Evolutionary conservation across 208 protist species (phyloP).

Genomic region (Trypanosoma conorhini): DNA sequence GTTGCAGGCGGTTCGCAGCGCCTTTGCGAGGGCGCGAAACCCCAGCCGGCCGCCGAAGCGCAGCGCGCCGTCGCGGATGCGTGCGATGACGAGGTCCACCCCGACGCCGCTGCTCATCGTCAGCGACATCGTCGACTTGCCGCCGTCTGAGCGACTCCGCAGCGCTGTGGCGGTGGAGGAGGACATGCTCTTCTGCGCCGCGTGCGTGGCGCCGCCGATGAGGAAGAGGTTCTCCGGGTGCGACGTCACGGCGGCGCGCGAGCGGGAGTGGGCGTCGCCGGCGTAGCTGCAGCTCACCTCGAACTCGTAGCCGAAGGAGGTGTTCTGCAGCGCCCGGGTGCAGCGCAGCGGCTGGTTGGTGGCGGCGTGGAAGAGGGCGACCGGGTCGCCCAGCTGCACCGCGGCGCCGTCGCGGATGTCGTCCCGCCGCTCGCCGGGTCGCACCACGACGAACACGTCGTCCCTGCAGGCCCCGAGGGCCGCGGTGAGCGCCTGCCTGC

Average conservation of each 20-base stretch:
- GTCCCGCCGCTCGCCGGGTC: conserved; percentile 44
- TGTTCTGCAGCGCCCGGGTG: conserved; percentile 32
- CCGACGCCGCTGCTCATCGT: conserved; percentile 45
- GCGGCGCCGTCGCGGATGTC: conserved; percentile 54
- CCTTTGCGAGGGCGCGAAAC: conserved; percentile 69
- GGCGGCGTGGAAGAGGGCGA: conserved; percentile 72
- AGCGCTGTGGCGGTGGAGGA: neutral
- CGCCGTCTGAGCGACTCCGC: neutral
- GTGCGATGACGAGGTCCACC: conserved; percentile 46
- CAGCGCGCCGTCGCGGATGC: conserved; percentile 66
- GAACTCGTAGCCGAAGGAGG: conserved; percentile 69
- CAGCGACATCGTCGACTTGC: conserved; percentile 24
- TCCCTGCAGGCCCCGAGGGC: conserved; percentile 51
- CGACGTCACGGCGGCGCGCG: conserved; percentile 42
- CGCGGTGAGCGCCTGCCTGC: conserved; percentile 45
- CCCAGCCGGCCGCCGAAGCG: conserved; percentile 65
- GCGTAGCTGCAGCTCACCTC: conserved; percentile 60
- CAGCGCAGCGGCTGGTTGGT: conserved; percentile 70
- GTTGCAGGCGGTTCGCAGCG: conserved; percentile 73
- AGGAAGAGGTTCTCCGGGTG: conserved; percentile 70
- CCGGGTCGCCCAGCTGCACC: conserved; percentile 66
- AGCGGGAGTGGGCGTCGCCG: conserved; percentile 35
- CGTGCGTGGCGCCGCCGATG: conserved; percentile 27
- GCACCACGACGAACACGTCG: conserved; percentile 72
- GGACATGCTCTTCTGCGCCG: conserved; percentile 1